A percentile compares a stretch with the other conserved stretches of the same genome.
Conservation (phyloP, 331 rosid species). For the Acacia pycnantha region DNA sequence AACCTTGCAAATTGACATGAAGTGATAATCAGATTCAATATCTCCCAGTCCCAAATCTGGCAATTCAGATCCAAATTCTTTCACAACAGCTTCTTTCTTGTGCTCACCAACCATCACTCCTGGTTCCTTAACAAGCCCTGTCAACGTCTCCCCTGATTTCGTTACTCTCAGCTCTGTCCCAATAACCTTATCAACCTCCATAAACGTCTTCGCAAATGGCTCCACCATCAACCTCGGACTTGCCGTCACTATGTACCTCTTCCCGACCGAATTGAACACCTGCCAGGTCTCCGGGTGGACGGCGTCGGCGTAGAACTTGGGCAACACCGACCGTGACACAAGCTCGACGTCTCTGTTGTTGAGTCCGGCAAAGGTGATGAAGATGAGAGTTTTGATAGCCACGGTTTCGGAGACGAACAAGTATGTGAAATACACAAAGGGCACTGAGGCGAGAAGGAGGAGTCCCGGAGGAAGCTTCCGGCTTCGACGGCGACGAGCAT, state of each 20-base stretch:
- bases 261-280: conserved; percentile 80
- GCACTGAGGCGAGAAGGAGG: conserved; percentile 52
- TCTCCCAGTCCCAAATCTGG: conserved; percentile 66
- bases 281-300: conserved; percentile 74
- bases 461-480: conserved; percentile 74
- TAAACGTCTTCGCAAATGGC: conserved; percentile 59
- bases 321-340: conserved; percentile 71
- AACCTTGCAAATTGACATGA: no score
- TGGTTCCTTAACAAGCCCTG: conserved; percentile 75
- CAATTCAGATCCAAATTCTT: conserved; percentile 52
- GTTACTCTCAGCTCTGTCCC: conserved; percentile 69
- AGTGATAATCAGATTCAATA: no score
- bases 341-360: conserved; percentile 62
- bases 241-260: conserved; percentile 68
- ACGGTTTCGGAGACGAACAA: conserved; percentile 53
- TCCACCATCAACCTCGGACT: conserved; percentile 87
- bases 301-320: conserved; percentile 75
- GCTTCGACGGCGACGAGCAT: conserved; percentile 92
- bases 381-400: conserved; percentile 60
- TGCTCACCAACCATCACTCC: conserved; percentile 74
- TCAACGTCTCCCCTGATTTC: conserved; percentile 52
- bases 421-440: conserved; percentile 62
- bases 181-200: conserved; percentile 76
- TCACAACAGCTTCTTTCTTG: conserved; percentile 57
- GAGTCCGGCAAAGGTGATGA: conserved; percentile 64